Conservation (phyloP, 352 stramenopile genomes). For the Pythium aphanidermatum region DNA sequence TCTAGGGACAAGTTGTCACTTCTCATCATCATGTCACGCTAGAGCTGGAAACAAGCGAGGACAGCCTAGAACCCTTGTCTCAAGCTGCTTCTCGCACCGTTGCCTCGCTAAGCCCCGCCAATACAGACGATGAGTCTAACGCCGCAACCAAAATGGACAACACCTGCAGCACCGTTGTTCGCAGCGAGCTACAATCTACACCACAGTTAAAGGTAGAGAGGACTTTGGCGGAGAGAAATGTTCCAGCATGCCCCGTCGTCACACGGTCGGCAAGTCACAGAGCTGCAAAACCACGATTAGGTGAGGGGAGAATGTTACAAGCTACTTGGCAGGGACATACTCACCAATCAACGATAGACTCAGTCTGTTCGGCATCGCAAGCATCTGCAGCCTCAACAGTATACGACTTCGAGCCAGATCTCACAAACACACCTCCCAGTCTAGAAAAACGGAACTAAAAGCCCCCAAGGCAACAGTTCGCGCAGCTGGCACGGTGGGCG, state of each 20-base stretch:
- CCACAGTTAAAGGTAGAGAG: too few species aligned
- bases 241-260: too few species aligned
- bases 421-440: background rate
- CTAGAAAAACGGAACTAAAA: constrained; percentile 8
- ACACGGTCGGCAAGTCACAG: too few species aligned
- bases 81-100: constrained; percentile 2
- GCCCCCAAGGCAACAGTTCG: background rate
- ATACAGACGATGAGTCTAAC: constrained; percentile 7
- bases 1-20: constrained; percentile 27
- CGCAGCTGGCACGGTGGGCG: background rate
- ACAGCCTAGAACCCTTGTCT: constrained; percentile 13
- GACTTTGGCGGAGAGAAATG: too few species aligned
- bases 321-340: too few species aligned
- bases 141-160: background rate
- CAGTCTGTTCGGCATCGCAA: background rate
- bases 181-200: too few species aligned
- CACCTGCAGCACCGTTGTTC: too few species aligned
- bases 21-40: constrained; percentile 30
- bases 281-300: too few species aligned
- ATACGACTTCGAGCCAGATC: constrained; percentile 10
- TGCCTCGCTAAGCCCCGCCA: background rate
- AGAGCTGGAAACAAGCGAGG: constrained; percentile 26
- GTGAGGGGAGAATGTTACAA: too few species aligned
- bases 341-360: too few species aligned
- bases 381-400: background rate